Base-by-base conservation (phyloP, 2,329 filamentous ascomycete genomes). In the Zymoseptoria passerinii region DNA sequence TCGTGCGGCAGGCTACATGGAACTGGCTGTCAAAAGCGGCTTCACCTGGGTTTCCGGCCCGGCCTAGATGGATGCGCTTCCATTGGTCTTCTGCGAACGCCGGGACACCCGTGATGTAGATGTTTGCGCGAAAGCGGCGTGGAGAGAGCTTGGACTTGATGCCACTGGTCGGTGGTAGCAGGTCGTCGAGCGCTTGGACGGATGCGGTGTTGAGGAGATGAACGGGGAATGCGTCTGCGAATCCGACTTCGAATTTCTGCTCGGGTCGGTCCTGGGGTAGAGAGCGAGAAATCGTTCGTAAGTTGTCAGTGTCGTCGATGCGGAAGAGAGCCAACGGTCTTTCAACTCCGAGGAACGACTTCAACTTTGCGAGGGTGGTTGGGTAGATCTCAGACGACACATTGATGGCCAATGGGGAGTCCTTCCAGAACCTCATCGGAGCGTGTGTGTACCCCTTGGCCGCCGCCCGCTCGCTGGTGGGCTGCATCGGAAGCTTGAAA, bases 211-310 rank as follows among this genome's bases (percentile, higher is more conserved):
- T 89, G 54, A 89, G 73, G 49, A 91, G 73, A 63, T 89, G 84
- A 16, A 91, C 75, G 1, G 88, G 86, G 69, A 88, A 90, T 50
- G 83, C 83, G 70, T 90, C 88, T 61, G 87, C 83, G 68, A 89
- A 89, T 53, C 84, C 84, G 10, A 86, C 80, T 5, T 83, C 76
- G 1, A 85, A 82, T 67, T 87, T 83, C 64, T 86, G 85, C 0
- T 84, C 76, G 3, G 80, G 78, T 7, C 80, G 79, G 62, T 79
- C 78, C 16, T 72, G 76, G 0, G 87, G 85, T 8, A 85, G 84
- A 68, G 80, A 82, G 57, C 81, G 77, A 59, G 79, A 79, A 1
- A 90, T 83, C 61, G 84, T 76, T 27, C 87, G 78, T 55, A 81
- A 73, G 51, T 76, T 76, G 50, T 76, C 76, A 0, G 69, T 72